Conservation (phyloP, 2,329 filamentous ascomycete species). For the Pleomassaria siparia region DNA sequence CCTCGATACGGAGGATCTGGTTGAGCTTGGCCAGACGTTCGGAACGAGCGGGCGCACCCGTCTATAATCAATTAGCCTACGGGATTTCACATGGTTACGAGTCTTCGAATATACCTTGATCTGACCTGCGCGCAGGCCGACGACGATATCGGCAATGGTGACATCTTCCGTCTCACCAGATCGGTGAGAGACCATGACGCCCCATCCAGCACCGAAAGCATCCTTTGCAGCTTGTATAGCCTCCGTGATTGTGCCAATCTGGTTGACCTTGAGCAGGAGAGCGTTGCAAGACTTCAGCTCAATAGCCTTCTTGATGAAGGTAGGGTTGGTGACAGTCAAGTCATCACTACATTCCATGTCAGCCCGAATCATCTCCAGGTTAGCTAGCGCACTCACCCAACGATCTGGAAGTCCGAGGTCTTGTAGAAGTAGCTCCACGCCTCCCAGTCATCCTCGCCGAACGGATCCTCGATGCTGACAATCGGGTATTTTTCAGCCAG, state of each 20-base stretch:
- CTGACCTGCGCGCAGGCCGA: slow-evolving; percentile 93
- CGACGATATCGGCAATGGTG: slow-evolving; percentile 96
- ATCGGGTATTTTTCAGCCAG: slow-evolving; percentile 96
- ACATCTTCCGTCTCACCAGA: slow-evolving; percentile 99
- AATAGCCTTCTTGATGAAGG: slow-evolving; percentile 99
- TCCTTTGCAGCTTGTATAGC: slow-evolving; percentile 99
- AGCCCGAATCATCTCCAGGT: slow-evolving; percentile 3
- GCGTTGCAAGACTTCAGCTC: slow-evolving; percentile 99
- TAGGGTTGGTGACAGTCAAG: slow-evolving; percentile 97
- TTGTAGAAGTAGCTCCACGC: slow-evolving; percentile 99
- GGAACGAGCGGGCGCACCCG: slow-evolving; percentile 77
- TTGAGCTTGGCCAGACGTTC: slow-evolving; percentile 99
- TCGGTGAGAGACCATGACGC: slow-evolving; percentile 99
- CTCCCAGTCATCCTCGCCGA: slow-evolving; percentile 99
- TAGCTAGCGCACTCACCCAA: slow-evolving; percentile 57
- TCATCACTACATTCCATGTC: slow-evolving; percentile 65
- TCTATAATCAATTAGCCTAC: not conserved
- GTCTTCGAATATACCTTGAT: slow-evolving; percentile 64
- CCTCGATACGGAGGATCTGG: slow-evolving; percentile 99
- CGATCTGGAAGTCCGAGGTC: slow-evolving; percentile 97
- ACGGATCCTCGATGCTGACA: slow-evolving; percentile 97
- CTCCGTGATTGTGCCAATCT: slow-evolving; percentile 98
- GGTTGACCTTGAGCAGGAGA: slow-evolving; percentile 99
- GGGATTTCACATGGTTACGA: not conserved
- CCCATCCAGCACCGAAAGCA: slow-evolving; percentile 82